Evolutionary conservation across 2,329 filamentous ascomycete genomes (phyloP).

Genomic region (Trichoderma afroharzianum): DNA sequence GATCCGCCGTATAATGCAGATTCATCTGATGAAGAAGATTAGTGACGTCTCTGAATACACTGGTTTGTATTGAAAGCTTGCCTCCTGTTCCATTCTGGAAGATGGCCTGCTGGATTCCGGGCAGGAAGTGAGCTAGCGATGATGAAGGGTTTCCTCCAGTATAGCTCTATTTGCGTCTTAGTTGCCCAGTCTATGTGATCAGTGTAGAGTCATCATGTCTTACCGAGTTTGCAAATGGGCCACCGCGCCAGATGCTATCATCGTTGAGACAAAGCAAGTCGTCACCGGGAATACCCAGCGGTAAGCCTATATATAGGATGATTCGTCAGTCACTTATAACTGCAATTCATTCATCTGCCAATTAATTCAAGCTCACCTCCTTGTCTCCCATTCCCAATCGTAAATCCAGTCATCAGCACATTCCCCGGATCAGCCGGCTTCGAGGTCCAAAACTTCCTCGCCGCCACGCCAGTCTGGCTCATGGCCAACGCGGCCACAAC

Average conservation of each 20-base stretch:
- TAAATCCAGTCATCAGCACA: constrained; percentile 39
- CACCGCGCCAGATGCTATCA: constrained; percentile 49
- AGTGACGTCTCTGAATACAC: no score
- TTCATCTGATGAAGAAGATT: constrained; percentile 26
- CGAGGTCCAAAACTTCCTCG: constrained; percentile 13
- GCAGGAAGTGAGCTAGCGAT: constrained; percentile 33
- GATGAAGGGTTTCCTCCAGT: constrained; percentile 43
- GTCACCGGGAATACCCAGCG: constrained; percentile 39
- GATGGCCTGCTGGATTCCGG: constrained; percentile 43
- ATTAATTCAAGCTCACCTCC: constrained; percentile 31
- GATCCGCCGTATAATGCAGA: constrained; percentile 37
- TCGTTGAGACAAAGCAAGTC: constrained; percentile 45
- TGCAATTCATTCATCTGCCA: not conserved
- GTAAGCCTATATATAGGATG: constrained; percentile 27
- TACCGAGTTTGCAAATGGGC: constrained; percentile 43
- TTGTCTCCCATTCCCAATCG: constrained; percentile 47
- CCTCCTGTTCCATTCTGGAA: constrained; percentile 49
- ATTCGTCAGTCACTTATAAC: not conserved
- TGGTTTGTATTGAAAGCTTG: constrained; percentile 19
- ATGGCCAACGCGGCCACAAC: constrained; percentile 1
- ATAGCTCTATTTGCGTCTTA: constrained; percentile 33
- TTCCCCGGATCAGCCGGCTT: constrained; percentile 15
- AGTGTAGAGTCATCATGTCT: constrained; percentile 6
- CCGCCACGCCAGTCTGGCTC: not conserved
- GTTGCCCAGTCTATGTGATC: not conserved